Evolutionary conservation across 164 flowering plant species (phyloP).

Genomic region (Tinospora cordifolia): DNA sequence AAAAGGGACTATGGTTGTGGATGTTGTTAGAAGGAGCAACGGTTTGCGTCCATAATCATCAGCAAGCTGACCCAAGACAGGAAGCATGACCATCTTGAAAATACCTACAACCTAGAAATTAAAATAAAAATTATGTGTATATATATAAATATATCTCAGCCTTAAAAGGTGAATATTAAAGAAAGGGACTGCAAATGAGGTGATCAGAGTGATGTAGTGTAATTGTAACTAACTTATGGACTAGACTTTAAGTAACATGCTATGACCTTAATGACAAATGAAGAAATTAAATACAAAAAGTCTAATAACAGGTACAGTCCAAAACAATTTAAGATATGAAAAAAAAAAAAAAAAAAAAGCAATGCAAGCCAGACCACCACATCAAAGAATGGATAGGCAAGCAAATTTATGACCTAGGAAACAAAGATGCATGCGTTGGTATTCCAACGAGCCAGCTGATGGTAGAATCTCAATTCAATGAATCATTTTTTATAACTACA

Average conservation of each 20-base stretch:
- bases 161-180: slow-evolving; percentile 7
- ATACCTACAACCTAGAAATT: slow-evolving; percentile 61
- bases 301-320: too few species aligned
- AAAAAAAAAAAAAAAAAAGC: too few species aligned
- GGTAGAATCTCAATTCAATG: too few species aligned
- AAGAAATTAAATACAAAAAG: neutral
- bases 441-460: too few species aligned
- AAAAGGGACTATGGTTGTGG: slow-evolving; percentile 66
- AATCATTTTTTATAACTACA: too few species aligned
- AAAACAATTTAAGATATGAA: too few species aligned
- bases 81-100: slow-evolving; percentile 76
- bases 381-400: too few species aligned
- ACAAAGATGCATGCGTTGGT: too few species aligned
- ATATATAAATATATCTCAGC: slow-evolving; percentile 4
- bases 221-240: neutral
- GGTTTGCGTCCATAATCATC: slow-evolving; percentile 93
- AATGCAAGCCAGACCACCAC: too few species aligned
- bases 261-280: neutral
- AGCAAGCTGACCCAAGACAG: slow-evolving; percentile 76
- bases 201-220: neutral
- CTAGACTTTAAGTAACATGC: neutral
- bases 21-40: slow-evolving; percentile 56
- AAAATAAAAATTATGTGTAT: too few species aligned
- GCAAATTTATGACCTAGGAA: too few species aligned
- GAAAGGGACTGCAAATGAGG: neutral